Evolutionary conservation across 495 filamentous ascomycete species (phyloP).

Genomic region (Aspergillus baeticus): DNA sequence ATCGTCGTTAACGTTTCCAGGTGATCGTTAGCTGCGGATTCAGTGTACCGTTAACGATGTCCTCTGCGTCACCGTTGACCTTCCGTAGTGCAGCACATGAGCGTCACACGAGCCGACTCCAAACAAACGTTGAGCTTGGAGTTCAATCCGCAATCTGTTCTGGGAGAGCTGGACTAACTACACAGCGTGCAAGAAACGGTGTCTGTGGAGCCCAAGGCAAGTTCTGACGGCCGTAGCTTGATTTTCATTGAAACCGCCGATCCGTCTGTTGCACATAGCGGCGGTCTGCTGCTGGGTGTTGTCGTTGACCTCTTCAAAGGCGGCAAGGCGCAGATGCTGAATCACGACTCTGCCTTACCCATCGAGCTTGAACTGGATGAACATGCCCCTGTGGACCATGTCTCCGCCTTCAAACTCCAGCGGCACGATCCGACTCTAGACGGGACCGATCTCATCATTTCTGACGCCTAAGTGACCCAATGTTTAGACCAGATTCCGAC

Average conservation of each 20-base stretch:
- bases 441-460: constrained; percentile 1
- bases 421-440: not conserved
- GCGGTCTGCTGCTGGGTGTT: not conserved
- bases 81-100: not conserved
- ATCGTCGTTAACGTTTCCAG: not conserved
- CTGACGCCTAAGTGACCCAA: not conserved
- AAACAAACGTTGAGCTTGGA: not conserved
- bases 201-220: not conserved
- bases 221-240: not conserved
- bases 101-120: not conserved
- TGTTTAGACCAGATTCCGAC: not conserved
- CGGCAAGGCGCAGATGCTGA: not conserved
- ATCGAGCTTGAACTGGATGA: not conserved
- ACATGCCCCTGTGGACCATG: not conserved
- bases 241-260: not conserved
- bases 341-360: not conserved
- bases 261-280: no score
- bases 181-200: not conserved
- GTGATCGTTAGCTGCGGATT: not conserved
- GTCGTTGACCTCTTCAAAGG: not conserved
- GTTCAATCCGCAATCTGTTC: not conserved
- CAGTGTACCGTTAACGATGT: not conserved
- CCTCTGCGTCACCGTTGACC: not conserved
- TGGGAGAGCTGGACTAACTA: constrained; percentile 6
- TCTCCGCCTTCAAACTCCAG: not conserved